A percentile compares a stretch with the other conserved stretches of the same genome.
phyloP scores from a whole-genome alignment of 345 rosid genomes.

The Populus pruinosa region DNA sequence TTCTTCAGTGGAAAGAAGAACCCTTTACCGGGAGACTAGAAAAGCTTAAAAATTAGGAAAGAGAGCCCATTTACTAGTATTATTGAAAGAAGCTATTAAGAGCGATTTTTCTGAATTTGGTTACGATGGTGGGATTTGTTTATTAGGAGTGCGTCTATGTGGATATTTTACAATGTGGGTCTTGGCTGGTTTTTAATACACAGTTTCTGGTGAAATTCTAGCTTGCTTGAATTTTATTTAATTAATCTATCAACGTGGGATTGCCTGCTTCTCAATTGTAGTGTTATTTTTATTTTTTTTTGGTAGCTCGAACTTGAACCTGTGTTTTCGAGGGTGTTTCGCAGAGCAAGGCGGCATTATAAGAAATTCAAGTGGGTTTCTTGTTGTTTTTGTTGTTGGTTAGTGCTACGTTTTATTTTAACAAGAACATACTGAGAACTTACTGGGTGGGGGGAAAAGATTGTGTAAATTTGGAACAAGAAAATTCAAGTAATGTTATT shows the following conservation, averaged over 20 bases:
- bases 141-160: not conserved
- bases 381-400: not conserved
- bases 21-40: not conserved
- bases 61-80: not conserved
- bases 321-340: not conserved
- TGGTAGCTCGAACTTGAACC: not conserved
- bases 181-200: not conserved
- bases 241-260: not conserved
- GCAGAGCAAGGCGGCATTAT: not conserved
- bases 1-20: conserved; percentile 3
- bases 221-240: not conserved
- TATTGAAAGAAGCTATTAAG: not conserved
- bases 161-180: not conserved
- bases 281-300: not conserved
- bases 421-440: not conserved
- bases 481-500: no score
- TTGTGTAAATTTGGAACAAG: not conserved
- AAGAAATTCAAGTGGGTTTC: not conserved
- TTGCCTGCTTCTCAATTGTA: not conserved
- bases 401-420: not conserved
- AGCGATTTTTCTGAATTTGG: not conserved
- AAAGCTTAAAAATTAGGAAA: not conserved
- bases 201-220: not conserved
- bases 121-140: not conserved
- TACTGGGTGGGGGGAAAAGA: not conserved